Base-by-base conservation (phyloP, 768 basidiomycete genomes). In the Suillus hirtellus region DNA sequence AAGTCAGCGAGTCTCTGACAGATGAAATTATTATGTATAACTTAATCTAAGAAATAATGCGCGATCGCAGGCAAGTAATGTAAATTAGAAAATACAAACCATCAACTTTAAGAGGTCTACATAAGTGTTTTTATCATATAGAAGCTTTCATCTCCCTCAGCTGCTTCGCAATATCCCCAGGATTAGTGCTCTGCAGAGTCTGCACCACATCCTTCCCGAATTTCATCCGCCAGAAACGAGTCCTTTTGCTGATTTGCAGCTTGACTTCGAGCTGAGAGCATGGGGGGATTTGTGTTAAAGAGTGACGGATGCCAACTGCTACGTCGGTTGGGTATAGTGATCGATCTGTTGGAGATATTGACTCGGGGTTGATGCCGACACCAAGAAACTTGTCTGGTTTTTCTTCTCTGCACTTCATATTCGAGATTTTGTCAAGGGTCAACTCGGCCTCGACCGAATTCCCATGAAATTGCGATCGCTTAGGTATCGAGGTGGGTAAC, bases 91-190 rank as follows among this genome's bases (percentile, higher is more conserved):
- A 12, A 5, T 5, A 12, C 11, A 17, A 17, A 35, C 31, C 35
- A 27, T 38, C 14, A 40, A 40, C 8, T 10, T 56, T 24, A 40
- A 24, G 3, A 24, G n/a, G n/a, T 60, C 47, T 19, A 52, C 31
- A 7, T 8, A 60, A 60, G 37, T 12, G 21, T 17, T 19, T 37
- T 49, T n/a, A 19, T 63, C 37, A 65, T 46, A 60, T 63, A 47
- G 72, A 62, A 52, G 76, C 76, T 68, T 70, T 80, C 72, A 82
- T 73, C 64, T 72, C 74, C 62, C 84, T 79, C 59, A 86, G 71
- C 69, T 79, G 73, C 56, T 76, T 73, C 58, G 82, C 79, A 52
- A 80, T 79, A 56, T 82, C 80, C 12, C 72, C 69, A 65, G 80
- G 78, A 59, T 81, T 74, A 47, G 75, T 74, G 7, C 75, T 77